Percentiles rank a stretch among this genome's conserved stretches.
These are phyloP conservation scores for Stellera chamaejasme DNA, from an alignment of 345 rosid species.

Conservation along the genomic window DNA sequence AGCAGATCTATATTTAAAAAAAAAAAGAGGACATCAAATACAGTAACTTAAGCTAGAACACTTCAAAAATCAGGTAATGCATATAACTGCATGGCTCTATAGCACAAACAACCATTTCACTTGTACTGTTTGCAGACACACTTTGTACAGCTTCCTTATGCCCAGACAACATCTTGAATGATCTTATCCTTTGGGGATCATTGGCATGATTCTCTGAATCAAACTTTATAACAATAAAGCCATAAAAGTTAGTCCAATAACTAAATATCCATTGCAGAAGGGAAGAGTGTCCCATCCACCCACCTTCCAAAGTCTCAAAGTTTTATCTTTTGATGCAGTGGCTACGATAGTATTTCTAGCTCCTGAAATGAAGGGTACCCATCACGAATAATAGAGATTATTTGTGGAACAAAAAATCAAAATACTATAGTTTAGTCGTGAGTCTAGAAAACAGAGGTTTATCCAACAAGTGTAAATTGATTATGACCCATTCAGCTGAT, in stretches of 20 bases:
- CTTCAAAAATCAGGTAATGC: not conserved
- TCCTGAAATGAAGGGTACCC: slow-evolving; percentile 26
- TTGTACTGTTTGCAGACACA: slow-evolving; percentile 55
- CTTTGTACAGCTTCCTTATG: slow-evolving; percentile 86
- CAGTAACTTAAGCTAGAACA: slow-evolving; percentile 3
- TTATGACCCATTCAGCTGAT: too few relatives aligned
- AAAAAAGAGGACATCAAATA: slow-evolving; percentile 6
- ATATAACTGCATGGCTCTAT: not conserved
- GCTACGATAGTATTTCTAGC: slow-evolving; percentile 41
- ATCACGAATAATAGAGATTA: not conserved
- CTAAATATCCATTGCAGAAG: slow-evolving; percentile 5
- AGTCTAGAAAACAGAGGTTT: not conserved
- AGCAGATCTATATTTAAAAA: slow-evolving; percentile 49
- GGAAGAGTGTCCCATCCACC: slow-evolving; percentile 12
- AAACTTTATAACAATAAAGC: slow-evolving; percentile 35
- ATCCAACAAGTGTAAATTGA: not conserved
- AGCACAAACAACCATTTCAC: slow-evolving; percentile 52
- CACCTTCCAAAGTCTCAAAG: slow-evolving; percentile 94
- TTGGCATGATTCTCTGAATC: slow-evolving; percentile 31
- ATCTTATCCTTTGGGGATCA: slow-evolving; percentile 39
- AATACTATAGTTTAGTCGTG: too few relatives aligned
- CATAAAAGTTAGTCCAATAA: slow-evolving; percentile 6
- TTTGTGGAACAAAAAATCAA: not conserved
- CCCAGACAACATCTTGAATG: slow-evolving; percentile 75
- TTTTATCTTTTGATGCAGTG: slow-evolving; percentile 91